Percentiles rank a stretch among this genome's conserved stretches.
Evolutionary conservation across 805 yeast species (phyloP).

Genomic region (Gaillardinia entomophila): DNA sequence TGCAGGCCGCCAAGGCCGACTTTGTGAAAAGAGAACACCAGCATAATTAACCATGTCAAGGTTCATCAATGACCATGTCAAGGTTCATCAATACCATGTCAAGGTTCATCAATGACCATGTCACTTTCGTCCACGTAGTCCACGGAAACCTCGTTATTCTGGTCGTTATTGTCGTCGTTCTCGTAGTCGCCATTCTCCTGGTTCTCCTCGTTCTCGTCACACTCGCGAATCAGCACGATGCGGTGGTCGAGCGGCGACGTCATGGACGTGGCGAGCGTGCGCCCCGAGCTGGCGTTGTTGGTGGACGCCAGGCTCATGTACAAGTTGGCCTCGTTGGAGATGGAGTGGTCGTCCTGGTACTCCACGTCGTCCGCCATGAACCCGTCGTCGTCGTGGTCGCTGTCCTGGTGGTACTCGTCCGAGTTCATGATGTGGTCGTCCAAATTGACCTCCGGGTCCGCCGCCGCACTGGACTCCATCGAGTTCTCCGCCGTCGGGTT

Average conservation of each 20-base stretch:
- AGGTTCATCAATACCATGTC: background rate
- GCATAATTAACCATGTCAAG: background rate
- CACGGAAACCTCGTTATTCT: constrained; percentile 2
- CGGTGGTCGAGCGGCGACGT: background rate
- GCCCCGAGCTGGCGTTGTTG: background rate
- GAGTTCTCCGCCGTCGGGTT: constrained; percentile 20
- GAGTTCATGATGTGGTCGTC: constrained; percentile 6
- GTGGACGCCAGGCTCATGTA: constrained; percentile 6
- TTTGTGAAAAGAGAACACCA: constrained; percentile 29
- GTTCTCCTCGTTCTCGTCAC: constrained; percentile 5
- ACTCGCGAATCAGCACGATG: constrained; percentile 1
- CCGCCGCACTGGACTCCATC: constrained; percentile 1
- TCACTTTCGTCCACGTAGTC: constrained; percentile 14
- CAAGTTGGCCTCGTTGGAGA: constrained; percentile 10
- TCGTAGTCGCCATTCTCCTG: constrained; percentile 1
- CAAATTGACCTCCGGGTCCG: constrained; percentile 6
- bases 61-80: constrained; percentile 41
- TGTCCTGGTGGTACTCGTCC: background rate
- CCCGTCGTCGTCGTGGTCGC: constrained; percentile 28
- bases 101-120: constrained; percentile 36
- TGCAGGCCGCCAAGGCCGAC: constrained; percentile 79
- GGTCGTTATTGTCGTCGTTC: constrained; percentile 1
- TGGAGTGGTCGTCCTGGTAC: constrained; percentile 35
- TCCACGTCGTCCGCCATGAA: constrained; percentile 45
- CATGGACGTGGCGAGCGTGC: background rate